phyloP scores from a whole-genome alignment of 1,284 basidiomycete species.

The Tylopilus sp. region DNA sequence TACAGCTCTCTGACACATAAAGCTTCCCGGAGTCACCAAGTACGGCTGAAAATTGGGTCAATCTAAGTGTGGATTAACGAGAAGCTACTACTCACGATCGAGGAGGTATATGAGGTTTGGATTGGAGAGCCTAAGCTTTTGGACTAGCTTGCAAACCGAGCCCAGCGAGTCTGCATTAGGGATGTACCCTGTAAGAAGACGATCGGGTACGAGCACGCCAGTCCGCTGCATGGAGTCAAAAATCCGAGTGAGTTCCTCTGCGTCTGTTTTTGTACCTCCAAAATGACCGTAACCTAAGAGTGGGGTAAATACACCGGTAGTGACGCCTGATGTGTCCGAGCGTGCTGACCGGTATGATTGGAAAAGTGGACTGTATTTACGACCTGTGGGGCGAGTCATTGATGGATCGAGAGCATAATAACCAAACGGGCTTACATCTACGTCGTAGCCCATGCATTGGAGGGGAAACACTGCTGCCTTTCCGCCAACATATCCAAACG shows the following conservation, averaged over 20 bases:
- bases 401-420: background rate
- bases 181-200: constrained; percentile 85
- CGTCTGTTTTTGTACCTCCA: constrained; percentile 70
- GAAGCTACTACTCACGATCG: constrained; percentile 65
- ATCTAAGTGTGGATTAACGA: constrained; percentile 3
- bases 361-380: constrained; percentile 95
- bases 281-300: constrained; percentile 68
- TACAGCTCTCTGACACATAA: constrained; percentile 86
- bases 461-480: constrained; percentile 96
- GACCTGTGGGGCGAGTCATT: constrained; percentile 54
- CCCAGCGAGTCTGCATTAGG: constrained; percentile 79
- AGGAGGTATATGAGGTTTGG: constrained; percentile 78
- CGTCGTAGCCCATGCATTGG: constrained; percentile 93
- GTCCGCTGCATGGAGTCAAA: constrained; percentile 69
- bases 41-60: constrained; percentile 72
- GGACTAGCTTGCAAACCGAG: constrained; percentile 63
- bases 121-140: constrained; percentile 53
- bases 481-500: constrained; percentile 92
- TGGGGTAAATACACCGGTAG: background rate
- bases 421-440: constrained; percentile 68
- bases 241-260: constrained; percentile 63
- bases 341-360: constrained; percentile 81
- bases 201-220: constrained; percentile 57
- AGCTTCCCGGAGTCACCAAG: constrained; percentile 86
- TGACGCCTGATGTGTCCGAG: background rate